phyloP scores from a whole-genome alignment of 305 asterid genomes.

The Plantago coronopus region DNA sequence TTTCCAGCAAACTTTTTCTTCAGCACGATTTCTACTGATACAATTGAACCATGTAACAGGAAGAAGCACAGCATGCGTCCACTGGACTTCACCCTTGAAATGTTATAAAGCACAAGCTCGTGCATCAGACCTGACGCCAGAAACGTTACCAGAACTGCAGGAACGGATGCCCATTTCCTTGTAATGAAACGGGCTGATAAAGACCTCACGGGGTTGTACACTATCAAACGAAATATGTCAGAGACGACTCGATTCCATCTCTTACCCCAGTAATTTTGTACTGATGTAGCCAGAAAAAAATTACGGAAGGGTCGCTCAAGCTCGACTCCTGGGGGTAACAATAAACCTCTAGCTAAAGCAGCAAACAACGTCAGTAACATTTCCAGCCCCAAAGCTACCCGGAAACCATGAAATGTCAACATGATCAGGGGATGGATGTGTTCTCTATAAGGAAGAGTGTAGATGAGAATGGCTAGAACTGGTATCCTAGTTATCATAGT shows the following conservation, averaged over 20 bases:
- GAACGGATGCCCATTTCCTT: conserved; percentile 28
- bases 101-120: conserved; percentile 46
- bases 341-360: neutral
- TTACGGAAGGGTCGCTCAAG: conserved; percentile 46
- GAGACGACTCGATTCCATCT: conserved; percentile 57
- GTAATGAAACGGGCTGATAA: conserved; percentile 6
- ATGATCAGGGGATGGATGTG: conserved; percentile 33
- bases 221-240: conserved; percentile 31
- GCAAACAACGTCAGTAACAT: conserved; percentile 30
- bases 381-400: conserved; percentile 40
- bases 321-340: conserved; percentile 25
- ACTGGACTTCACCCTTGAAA: conserved; percentile 39
- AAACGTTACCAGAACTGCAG: conserved; percentile 42
- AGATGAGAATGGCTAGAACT: conserved; percentile 23
- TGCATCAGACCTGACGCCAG: conserved; percentile 62
- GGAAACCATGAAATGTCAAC: conserved; percentile 27
- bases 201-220: conserved; percentile 28
- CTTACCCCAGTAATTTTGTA: conserved; percentile 58
- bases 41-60: conserved; percentile 38
- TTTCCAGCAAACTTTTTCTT: conserved; percentile 26
- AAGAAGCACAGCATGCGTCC: conserved; percentile 41
- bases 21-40: conserved; percentile 26
- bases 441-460: too few relatives aligned
- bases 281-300: conserved; percentile 43
- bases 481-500: conserved; percentile 24